Evolutionary conservation across 2,329 filamentous ascomycete species (phyloP).

Genomic region (Aspergillus floridensis): DNA sequence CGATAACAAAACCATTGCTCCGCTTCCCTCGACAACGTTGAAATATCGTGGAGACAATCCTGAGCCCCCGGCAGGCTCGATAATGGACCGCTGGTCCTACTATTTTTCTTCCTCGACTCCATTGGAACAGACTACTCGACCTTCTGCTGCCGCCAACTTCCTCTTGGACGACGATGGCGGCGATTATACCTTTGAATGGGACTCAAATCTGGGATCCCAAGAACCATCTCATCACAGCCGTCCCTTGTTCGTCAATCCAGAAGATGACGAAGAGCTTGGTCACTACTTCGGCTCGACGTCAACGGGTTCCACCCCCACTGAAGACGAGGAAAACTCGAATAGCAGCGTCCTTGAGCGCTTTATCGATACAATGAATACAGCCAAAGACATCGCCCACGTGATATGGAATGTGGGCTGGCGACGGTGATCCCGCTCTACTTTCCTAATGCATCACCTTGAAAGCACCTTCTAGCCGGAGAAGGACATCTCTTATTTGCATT

Average conservation of each 20-base stretch:
- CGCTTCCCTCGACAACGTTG: constrained; percentile 79
- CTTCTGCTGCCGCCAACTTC: constrained; percentile 65
- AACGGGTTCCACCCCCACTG: constrained; percentile 84
- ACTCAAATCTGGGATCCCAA: constrained; percentile 30
- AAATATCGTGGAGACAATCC: constrained; percentile 79
- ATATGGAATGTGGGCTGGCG: constrained; percentile 67
- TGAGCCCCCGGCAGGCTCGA: constrained; percentile 49
- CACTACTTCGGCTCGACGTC: constrained; percentile 71
- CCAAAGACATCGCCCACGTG: constrained; percentile 62
- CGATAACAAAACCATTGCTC: constrained; percentile 83
- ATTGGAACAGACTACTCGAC: constrained; percentile 70
- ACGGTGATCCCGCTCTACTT: constrained; percentile 36
- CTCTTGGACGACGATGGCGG: constrained; percentile 61
- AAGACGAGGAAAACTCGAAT: constrained; percentile 65
- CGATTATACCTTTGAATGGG: constrained; percentile 46
- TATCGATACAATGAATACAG: constrained; percentile 71
- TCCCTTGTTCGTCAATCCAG: constrained; percentile 34
- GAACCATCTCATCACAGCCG: constrained; percentile 17
- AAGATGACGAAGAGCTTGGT: constrained; percentile 55
- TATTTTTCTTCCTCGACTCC: constrained; percentile 58
- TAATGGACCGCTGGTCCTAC: constrained; percentile 37
- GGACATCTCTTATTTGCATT: constrained; percentile 1
- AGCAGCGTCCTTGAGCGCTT: constrained; percentile 73
- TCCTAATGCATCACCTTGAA: not conserved
- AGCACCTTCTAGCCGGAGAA: not conserved